A percentile compares a stretch with the other conserved stretches of the same genome.
Evolutionary conservation across 2,329 filamentous ascomycete species (phyloP).

Genomic region (Cryoendolithus antarcticus): DNA sequence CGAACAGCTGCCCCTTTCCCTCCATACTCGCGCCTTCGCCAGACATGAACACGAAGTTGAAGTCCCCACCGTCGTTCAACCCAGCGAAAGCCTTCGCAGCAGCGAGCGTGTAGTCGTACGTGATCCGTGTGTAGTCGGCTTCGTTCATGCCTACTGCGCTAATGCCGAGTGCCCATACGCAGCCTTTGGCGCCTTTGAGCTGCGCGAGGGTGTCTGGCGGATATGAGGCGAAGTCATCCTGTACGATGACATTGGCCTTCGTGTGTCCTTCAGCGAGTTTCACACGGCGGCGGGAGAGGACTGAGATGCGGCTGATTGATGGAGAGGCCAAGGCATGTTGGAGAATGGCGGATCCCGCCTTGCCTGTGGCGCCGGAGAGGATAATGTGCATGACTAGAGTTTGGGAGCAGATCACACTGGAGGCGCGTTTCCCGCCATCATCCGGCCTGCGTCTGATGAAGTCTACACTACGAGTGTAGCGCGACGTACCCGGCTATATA

Average conservation of each 20-base stretch:
- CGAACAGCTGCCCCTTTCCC: conserved; percentile 42
- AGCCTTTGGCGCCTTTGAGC: conserved; percentile 52
- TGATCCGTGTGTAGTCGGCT: conserved; percentile 49
- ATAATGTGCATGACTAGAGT: conserved; percentile 24
- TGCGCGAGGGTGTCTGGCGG: conserved; percentile 43
- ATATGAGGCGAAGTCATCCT: conserved; percentile 55
- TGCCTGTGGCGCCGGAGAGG: conserved; percentile 33
- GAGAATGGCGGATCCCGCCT: conserved; percentile 29
- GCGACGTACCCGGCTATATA: no score
- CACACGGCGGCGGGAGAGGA: conserved; percentile 55
- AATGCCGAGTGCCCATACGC: conserved; percentile 63
- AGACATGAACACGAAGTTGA: conserved; percentile 62
- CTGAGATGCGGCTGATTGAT: conserved; percentile 51
- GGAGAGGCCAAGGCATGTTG: conserved; percentile 25
- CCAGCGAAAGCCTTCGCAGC: conserved; percentile 37
- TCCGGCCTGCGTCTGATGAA: no score
- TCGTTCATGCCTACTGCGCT: conserved; percentile 22
- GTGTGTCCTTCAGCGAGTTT: conserved; percentile 42
- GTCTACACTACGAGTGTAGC: no score
- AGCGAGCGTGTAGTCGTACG: conserved; percentile 51
- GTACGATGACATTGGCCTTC: conserved; percentile 53
- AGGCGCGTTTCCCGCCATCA: no score
- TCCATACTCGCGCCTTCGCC: conserved; percentile 52
- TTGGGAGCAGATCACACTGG: no score
- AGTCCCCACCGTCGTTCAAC: conserved; percentile 36